Percentiles rank a stretch among this genome's conserved stretches.
These are phyloP conservation scores for Eucommia ulmoides DNA, from an alignment of 257 asterid species.

Conservation along the genomic window DNA sequence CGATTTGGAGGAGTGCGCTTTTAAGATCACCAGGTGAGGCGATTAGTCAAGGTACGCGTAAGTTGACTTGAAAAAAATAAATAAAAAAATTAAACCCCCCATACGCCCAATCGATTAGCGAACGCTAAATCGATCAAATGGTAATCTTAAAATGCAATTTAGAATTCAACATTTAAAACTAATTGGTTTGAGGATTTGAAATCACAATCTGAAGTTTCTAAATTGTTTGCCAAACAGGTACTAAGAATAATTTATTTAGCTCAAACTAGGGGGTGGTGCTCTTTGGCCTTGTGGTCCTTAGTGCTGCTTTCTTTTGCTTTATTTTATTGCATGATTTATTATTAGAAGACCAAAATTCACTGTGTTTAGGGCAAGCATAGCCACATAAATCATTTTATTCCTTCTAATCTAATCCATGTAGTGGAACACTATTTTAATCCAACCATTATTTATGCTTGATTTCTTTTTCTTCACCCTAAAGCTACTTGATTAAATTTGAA, in stretches of 20 bases:
- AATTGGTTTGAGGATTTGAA: no score
- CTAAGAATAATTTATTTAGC: not conserved
- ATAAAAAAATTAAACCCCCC: no score
- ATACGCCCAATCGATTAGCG: no score
- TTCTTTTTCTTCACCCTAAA: no score
- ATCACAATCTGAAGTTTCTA: no score
- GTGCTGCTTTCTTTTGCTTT: not conserved
- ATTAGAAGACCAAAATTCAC: not conserved
- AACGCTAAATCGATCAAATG: no score
- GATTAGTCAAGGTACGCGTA: no score
- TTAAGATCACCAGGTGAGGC: not conserved
- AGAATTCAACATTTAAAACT: no score
- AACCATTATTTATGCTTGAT: not conserved
- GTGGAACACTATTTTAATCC: not conserved
- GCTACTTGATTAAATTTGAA: no score
- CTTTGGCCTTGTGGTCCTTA: not conserved
- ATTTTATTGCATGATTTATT: not conserved
- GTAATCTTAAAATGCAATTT: no score
- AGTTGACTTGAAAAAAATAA: no score
- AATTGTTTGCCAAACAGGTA: not conserved
- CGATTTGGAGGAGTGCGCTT: not conserved
- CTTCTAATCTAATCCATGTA: not conserved
- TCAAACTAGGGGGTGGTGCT: not conserved
- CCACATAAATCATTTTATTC: not conserved
- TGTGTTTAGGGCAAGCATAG: not conserved